phyloP scores from a whole-genome alignment of 2,329 filamentous ascomycete species.

The Penicillium sp. region DNA sequence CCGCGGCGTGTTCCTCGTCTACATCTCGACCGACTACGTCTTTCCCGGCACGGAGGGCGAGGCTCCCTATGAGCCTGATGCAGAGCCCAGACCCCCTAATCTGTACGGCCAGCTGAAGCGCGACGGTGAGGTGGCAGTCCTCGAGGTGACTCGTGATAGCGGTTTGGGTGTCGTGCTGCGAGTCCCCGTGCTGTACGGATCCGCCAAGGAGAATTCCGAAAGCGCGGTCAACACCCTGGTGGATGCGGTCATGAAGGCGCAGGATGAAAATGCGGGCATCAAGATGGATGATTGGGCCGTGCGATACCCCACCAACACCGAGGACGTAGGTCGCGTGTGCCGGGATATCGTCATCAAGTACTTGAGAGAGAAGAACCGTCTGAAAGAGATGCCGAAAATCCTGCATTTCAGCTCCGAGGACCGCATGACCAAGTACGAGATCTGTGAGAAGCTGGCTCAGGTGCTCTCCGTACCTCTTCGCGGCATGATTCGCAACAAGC shows the following conservation, averaged over 20 bases:
- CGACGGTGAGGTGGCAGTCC: slow-evolving; percentile 65
- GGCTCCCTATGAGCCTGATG: slow-evolving; percentile 70
- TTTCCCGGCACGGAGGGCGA: slow-evolving; percentile 75
- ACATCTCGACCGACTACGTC: slow-evolving; percentile 69
- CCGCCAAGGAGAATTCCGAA: slow-evolving; percentile 65
- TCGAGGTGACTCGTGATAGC: slow-evolving; percentile 54
- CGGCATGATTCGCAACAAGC: slow-evolving; percentile 60
- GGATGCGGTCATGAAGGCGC: slow-evolving; percentile 69
- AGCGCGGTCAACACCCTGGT: slow-evolving; percentile 80
- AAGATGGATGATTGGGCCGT: slow-evolving; percentile 84
- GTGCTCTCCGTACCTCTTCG: slow-evolving; percentile 71
- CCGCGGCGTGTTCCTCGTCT: slow-evolving; percentile 52
- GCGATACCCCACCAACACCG: slow-evolving; percentile 82
- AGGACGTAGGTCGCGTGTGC: slow-evolving; percentile 76
- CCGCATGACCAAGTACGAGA: slow-evolving; percentile 82
- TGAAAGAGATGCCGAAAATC: slow-evolving; percentile 58
- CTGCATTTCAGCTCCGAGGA: slow-evolving; percentile 87
- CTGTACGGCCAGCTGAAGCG: slow-evolving; percentile 71
- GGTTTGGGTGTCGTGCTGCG: slow-evolving; percentile 66
- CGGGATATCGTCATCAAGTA: slow-evolving; percentile 70
- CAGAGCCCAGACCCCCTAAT: slow-evolving; percentile 66
- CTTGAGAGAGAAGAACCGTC: slow-evolving; percentile 47
- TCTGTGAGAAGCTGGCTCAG: slow-evolving; percentile 70
- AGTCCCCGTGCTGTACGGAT: slow-evolving; percentile 79
- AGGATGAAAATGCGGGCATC: slow-evolving; percentile 57